These are phyloP conservation scores for Leccinum pallidistipes DNA, from an alignment of 1,284 basidiomycete genomes.

Conservation along the genomic window DNA sequence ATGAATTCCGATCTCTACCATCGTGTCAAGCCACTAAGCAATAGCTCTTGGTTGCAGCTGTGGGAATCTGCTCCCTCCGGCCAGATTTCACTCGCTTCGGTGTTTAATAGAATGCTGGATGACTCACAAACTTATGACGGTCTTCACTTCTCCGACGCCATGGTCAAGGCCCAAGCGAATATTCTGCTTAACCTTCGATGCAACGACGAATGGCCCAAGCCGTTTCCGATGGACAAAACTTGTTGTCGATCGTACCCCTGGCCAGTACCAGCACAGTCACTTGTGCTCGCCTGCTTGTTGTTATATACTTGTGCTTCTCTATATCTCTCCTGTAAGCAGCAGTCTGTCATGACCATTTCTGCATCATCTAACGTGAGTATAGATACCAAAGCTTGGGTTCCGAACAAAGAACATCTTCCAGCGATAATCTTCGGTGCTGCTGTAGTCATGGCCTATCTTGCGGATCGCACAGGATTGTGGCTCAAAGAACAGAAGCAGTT, in stretches of 20 bases:
- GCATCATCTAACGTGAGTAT: slow-evolving; percentile 11
- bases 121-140: slow-evolving; percentile 78
- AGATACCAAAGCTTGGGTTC: slow-evolving; percentile 30
- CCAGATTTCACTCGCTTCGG: slow-evolving; percentile 64
- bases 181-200: slow-evolving; percentile 82
- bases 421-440: slow-evolving; percentile 66
- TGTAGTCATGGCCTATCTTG: slow-evolving; percentile 67
- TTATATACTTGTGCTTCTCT: slow-evolving; percentile 15
- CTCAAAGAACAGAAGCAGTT: slow-evolving; percentile 87
- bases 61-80: slow-evolving; percentile 26
- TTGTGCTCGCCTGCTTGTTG: slow-evolving; percentile 48
- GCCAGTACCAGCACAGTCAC: slow-evolving; percentile 60
- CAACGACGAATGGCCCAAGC: slow-evolving; percentile 71
- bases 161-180: slow-evolving; percentile 73
- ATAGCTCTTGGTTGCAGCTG: slow-evolving; percentile 34
- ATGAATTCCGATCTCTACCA: slow-evolving; percentile 85
- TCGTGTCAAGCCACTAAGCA: slow-evolving; percentile 51
- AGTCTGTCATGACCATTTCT: not conserved
- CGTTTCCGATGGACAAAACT: slow-evolving; percentile 74
- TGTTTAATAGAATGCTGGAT: slow-evolving; percentile 78
- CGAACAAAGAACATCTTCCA: slow-evolving; percentile 38
- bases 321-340: slow-evolving; percentile 24
- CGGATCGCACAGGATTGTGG: slow-evolving; percentile 83
- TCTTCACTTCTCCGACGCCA: slow-evolving; percentile 70
- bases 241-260: slow-evolving; percentile 80